Percentiles rank a stretch among this genome's conserved stretches.
Conservation (phyloP, 1,284 basidiomycete species). For the Volvariella surrecta region DNA sequence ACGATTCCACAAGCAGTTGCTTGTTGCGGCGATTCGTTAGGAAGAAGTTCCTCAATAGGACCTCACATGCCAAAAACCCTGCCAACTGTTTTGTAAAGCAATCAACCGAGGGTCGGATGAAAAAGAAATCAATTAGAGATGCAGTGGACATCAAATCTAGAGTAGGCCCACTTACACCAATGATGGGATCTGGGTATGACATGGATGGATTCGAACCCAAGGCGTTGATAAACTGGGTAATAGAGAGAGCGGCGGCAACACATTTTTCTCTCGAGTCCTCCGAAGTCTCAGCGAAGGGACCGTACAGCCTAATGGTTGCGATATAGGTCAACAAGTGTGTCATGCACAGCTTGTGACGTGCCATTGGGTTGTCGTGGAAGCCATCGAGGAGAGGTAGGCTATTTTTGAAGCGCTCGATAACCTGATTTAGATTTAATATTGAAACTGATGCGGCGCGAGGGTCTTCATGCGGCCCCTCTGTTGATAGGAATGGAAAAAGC, state of each 20-base stretch:
- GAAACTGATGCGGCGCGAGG: neutral
- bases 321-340: slow-evolving; percentile 1
- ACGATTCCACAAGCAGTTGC: too few relatives aligned
- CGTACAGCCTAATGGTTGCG: slow-evolving; percentile 4
- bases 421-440: neutral
- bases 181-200: neutral
- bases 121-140: too few relatives aligned
- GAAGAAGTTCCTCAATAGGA: too few relatives aligned
- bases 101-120: too few relatives aligned
- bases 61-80: too few relatives aligned
- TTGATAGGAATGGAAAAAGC: neutral
- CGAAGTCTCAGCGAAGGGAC: neutral
- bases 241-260: slow-evolving; percentile 1
- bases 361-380: neutral
- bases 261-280: slow-evolving; percentile 1
- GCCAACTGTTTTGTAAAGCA: too few relatives aligned
- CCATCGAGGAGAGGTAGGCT: neutral
- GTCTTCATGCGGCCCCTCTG: neutral
- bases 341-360: neutral
- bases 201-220: neutral
- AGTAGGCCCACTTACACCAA: neutral
- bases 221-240: neutral
- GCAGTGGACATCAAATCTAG: too few relatives aligned
- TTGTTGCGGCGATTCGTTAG: too few relatives aligned
- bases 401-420: slow-evolving; percentile 3